Evolutionary conservation across 306 rosid species (phyloP).

Genomic region (Ormosia emarginata): DNA sequence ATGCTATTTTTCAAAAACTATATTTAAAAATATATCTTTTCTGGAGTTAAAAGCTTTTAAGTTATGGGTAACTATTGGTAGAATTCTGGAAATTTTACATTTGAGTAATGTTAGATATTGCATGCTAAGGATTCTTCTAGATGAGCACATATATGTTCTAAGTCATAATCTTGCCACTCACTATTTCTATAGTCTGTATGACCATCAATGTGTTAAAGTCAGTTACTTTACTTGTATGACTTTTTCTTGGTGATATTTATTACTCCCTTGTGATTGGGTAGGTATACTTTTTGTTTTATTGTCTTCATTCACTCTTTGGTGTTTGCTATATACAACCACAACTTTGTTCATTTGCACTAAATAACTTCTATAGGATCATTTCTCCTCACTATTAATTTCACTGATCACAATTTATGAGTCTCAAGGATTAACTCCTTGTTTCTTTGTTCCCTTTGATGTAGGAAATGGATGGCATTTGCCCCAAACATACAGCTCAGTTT

Average conservation of each 20-base stretch:
- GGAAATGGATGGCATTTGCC: conserved; percentile 37
- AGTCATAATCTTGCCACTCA: background rate
- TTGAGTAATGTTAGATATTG: too few species aligned
- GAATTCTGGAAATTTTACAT: background rate
- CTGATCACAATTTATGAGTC: background rate
- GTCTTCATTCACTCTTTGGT: too few species aligned
- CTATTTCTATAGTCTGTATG: too few species aligned
- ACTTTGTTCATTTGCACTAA: too few species aligned
- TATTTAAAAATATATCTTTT: too few species aligned
- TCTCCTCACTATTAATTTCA: background rate
- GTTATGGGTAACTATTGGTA: background rate
- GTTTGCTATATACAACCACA: too few species aligned
- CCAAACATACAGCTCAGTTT: conserved; percentile 35
- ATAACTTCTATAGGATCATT: conserved; percentile 1
- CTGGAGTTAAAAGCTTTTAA: background rate
- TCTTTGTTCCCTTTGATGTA: conserved; percentile 43
- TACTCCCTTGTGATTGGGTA: background rate
- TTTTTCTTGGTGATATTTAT: background rate
- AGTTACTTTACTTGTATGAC: too few species aligned
- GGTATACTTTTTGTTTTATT: background rate
- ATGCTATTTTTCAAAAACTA: too few species aligned
- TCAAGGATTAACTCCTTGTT: background rate
- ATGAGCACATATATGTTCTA: background rate
- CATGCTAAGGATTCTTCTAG: background rate
- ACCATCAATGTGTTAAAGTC: too few species aligned